Conservation (phyloP, 495 filamentous ascomycete species). For the Coniosporium apollinis region DNA sequence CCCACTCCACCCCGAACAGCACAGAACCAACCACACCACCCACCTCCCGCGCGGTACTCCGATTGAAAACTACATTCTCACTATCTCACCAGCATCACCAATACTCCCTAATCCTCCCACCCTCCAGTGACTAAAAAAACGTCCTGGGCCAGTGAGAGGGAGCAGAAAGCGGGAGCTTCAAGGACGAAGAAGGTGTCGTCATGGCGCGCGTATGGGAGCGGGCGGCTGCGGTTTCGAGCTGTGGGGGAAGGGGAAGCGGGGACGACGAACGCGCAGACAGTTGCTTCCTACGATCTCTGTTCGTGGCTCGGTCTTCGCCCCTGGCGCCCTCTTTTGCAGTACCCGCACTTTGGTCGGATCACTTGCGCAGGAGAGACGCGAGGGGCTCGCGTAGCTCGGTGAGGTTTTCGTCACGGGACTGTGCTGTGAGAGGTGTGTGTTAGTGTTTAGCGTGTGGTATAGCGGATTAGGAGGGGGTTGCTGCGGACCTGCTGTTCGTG, state of each 20-base stretch:
- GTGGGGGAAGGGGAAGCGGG: neutral
- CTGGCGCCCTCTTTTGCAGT: slow-evolving; percentile 1
- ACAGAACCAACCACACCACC: slow-evolving; percentile 1
- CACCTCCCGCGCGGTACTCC: slow-evolving; percentile 15
- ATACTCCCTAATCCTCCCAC: slow-evolving; percentile 3
- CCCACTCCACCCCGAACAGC: neutral
- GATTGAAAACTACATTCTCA: slow-evolving; percentile 28
- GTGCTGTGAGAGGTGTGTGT: too few species aligned
- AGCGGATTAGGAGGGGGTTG: too few species aligned
- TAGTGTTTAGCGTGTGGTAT: too few species aligned
- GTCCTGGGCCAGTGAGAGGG: slow-evolving; percentile 6
- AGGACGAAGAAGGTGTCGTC: slow-evolving; percentile 16
- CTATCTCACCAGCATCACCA: slow-evolving; percentile 9
- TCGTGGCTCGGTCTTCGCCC: slow-evolving; percentile 29
- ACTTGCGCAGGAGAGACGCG: too few species aligned
- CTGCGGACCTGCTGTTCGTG: too few species aligned
- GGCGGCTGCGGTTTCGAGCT: neutral
- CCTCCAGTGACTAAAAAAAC: too few species aligned
- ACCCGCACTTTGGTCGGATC: neutral
- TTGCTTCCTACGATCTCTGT: slow-evolving; percentile 30
- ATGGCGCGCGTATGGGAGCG: slow-evolving; percentile 4
- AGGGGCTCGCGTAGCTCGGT: neutral
- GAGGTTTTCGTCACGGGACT: slow-evolving; percentile 1
- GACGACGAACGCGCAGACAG: slow-evolving; percentile 1
- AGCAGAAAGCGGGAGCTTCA: slow-evolving; percentile 7